Evolutionary conservation across 129 eudicot genomes (phyloP), one percentile per base, ranked within the genome.

Genomic region (Escallonia rubra): DNA sequence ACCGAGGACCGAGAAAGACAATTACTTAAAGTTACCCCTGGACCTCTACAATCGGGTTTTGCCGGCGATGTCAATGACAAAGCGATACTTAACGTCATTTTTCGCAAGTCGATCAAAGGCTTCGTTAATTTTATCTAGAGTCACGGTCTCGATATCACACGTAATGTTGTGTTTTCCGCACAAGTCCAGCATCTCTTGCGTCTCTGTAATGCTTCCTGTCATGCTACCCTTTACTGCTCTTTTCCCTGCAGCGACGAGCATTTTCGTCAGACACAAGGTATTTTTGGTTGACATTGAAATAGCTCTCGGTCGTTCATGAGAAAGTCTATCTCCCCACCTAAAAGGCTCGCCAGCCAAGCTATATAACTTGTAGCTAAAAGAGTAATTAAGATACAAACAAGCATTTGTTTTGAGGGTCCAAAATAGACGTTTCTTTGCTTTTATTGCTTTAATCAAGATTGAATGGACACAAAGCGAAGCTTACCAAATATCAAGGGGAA

Each of bases 161-260:
- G 82, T 68, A 60, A 92, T 86, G 81, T 88, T 92, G 82, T 86
- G 79, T 62, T 86, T 70, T 59, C 89, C 96, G 10, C 98, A 88
- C 39, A 86, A 47, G 13, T 92, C 84, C 89, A 92, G 73, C 98
- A 92, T 92, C 9, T 92, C 96, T 65, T 92, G 98, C 0, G 96
- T 88, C 62, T 92, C 98, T 72, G 82, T 78, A 53, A 92, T 83
- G 42, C 98, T 82, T 66, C 98, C 98, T 0, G 64, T 88, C 73
- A 92, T 81, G 86, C 91, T 88, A 23, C 98, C 98, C 61, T 86
- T 92, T 73, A 92, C 91, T 41, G 63, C 80, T 64, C 95, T 81
- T 67, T 88, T 91, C 0, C 96, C 98, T 91, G 67, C 65, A 8
- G 59, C 34, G 34, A 23, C 34, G 34, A 23, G 34, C 1, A 0